Conservation (phyloP, 495 filamentous ascomycete species). For the Tuber aestivum region DNA sequence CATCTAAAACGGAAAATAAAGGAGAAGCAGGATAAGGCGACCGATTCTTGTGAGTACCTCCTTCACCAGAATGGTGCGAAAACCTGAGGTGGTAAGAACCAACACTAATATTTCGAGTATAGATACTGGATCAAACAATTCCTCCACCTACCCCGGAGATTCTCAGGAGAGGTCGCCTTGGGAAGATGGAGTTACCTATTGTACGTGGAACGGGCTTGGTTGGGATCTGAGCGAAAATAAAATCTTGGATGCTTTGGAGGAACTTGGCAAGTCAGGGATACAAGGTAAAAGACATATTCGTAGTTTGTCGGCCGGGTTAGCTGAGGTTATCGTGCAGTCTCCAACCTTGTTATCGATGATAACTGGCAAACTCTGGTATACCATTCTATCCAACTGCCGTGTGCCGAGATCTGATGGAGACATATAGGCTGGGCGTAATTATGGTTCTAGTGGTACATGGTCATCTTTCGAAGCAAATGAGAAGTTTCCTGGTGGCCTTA, state of each 20-base stretch:
- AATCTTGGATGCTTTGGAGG: conserved; percentile 66
- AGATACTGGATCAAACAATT: neutral
- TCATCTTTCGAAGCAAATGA: conserved; percentile 74
- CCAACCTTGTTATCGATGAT: conserved; percentile 85
- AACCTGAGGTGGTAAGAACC: conserved; percentile 15
- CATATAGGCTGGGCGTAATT: conserved; percentile 47
- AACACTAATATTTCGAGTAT: neutral
- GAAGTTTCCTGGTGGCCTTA: conserved; percentile 73
- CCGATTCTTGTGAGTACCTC: neutral
- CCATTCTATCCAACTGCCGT: conserved; percentile 17
- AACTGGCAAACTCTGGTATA: conserved; percentile 75
- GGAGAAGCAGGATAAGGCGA: conserved; percentile 16
- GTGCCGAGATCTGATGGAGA: neutral
- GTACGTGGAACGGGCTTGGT: conserved; percentile 89
- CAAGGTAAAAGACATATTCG: conserved; percentile 46
- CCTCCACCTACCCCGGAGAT: neutral
- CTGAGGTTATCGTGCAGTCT: conserved; percentile 46
- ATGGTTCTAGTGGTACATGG: conserved; percentile 51
- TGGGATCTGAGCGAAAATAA: conserved; percentile 71
- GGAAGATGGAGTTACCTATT: conserved; percentile 71
- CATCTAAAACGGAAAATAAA: conserved; percentile 66
- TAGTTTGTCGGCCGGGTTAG: conserved; percentile 7
- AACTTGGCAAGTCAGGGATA: conserved; percentile 63
- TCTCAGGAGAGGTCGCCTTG: conserved; percentile 54
- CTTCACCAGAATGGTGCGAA: conserved; percentile 17